phyloP scores from a whole-genome alignment of 1,284 basidiomycete genomes.

The Athelia sp. region DNA sequence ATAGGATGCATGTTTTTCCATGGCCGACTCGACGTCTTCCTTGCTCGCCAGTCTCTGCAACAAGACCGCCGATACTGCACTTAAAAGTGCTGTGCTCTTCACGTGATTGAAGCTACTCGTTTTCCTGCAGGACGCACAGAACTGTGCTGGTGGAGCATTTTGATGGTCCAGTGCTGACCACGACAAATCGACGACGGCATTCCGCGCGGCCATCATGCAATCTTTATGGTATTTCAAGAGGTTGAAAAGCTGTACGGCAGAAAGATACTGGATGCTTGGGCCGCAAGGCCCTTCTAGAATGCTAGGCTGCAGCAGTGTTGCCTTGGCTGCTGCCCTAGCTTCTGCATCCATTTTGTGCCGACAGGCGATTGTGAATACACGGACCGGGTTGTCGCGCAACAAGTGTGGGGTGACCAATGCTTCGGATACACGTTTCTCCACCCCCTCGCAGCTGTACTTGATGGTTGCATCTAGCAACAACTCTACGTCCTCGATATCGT shows the following conservation, averaged over 20 bases:
- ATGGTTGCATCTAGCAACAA: conserved; percentile 25
- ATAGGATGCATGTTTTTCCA: no score
- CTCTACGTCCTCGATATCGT: not conserved
- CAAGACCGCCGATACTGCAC: no score
- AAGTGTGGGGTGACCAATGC: not conserved
- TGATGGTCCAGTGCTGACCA: not conserved
- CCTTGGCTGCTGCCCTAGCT: not conserved
- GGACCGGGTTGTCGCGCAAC: not conserved
- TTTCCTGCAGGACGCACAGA: no score
- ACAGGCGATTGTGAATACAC: not conserved
- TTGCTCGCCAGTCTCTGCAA: no score
- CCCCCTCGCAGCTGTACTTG: conserved; percentile 31
- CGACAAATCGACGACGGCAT: not conserved
- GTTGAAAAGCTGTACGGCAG: not conserved
- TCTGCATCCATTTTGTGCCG: not conserved
- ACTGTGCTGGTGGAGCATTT: no score
- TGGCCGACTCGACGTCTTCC: no score
- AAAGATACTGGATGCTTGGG: not conserved
- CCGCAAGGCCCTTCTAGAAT: not conserved
- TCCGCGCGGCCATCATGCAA: not conserved
- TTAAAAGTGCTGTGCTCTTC: no score
- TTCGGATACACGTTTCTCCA: conserved; percentile 14
- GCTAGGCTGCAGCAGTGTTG: not conserved
- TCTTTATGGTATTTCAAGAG: not conserved
- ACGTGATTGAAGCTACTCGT: no score